Evolutionary conservation across 2,329 filamentous ascomycete genomes (phyloP).

Genomic region (Pseudogymnoascus sp.): DNA sequence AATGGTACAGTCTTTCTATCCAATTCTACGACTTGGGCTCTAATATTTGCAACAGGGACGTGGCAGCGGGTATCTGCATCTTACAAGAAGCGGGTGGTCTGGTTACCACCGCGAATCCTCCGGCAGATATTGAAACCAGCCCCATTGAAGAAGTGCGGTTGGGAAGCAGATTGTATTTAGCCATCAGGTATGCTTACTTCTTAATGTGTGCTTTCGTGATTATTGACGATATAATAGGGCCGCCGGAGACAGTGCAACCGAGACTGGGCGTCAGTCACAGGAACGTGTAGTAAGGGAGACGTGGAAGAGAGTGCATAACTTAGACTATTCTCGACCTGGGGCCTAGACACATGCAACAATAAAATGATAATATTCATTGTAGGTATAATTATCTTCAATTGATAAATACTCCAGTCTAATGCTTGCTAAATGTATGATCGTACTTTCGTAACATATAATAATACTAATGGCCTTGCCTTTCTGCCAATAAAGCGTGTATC

Average conservation of each 20-base stretch:
- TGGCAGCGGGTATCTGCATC: conserved; percentile 67
- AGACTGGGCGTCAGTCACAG: conserved; percentile 60
- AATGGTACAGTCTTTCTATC: conserved; percentile 48
- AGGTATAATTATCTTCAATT: background rate
- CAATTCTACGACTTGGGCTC: background rate
- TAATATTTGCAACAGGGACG: conserved; percentile 47
- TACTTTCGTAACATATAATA: conserved; percentile 4
- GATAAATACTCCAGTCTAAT: conserved; percentile 2
- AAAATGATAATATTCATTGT: background rate
- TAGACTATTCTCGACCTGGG: conserved; percentile 63
- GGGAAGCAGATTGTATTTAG: conserved; percentile 64
- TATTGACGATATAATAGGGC: conserved; percentile 39
- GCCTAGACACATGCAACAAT: conserved; percentile 29
- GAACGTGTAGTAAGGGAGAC: conserved; percentile 65
- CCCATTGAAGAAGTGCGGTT: conserved; percentile 53
- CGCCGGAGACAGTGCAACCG: conserved; percentile 52
- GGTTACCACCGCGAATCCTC: conserved; percentile 67
- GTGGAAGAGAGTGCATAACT: conserved; percentile 58
- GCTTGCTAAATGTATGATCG: background rate
- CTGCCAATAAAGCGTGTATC: conserved; percentile 28
- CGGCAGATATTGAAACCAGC: conserved; percentile 46
- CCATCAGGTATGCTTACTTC: conserved; percentile 46
- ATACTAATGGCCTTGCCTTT: conserved; percentile 5
- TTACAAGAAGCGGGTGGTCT: conserved; percentile 67
- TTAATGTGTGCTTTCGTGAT: background rate